These are phyloP conservation scores for Rhodamnia rubescens DNA, from an alignment of 345 rosid species.

Conservation along the genomic window DNA sequence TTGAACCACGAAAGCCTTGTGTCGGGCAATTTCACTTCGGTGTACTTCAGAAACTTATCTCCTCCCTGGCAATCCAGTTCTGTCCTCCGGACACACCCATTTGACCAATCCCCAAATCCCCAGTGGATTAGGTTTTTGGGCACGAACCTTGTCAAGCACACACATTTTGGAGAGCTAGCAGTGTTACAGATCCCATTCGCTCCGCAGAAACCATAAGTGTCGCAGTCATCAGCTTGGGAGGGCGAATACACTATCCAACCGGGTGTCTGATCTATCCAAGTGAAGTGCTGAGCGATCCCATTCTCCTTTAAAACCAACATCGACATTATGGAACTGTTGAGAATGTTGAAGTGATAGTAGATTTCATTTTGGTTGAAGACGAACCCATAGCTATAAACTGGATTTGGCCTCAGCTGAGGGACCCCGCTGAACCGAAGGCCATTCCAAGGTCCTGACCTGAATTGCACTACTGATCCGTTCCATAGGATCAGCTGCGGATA, in stretches of 20 bases:
- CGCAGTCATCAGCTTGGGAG: constrained; percentile 30
- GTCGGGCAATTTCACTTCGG: constrained; percentile 12
- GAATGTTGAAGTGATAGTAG: constrained; percentile 11
- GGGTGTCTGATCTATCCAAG: constrained; percentile 18
- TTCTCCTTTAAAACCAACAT: constrained; percentile 14
- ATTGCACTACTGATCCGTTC: background rate
- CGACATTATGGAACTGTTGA: constrained; percentile 3
- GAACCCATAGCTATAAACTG: constrained; percentile 8
- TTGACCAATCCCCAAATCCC: constrained; percentile 9
- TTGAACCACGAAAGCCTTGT: constrained; percentile 9
- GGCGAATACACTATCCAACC: constrained; percentile 16
- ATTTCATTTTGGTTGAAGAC: constrained; percentile 9
- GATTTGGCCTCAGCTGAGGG: constrained; percentile 13
- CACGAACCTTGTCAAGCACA: constrained; percentile 8
- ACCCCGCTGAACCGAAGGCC: constrained; percentile 30
- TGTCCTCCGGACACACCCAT: constrained; percentile 14
- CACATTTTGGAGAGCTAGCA: constrained; percentile 13
- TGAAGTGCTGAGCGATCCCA: constrained; percentile 3
- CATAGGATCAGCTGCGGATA: constrained; percentile 19
- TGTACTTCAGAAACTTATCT: constrained; percentile 5
- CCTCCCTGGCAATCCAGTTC: constrained; percentile 6
- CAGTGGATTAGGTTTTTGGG: background rate
- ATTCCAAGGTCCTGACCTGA: constrained; percentile 39
- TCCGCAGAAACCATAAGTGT: constrained; percentile 22
- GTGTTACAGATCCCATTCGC: constrained; percentile 18